Base-by-base conservation (phyloP, 2,329 filamentous ascomycete genomes). In the Trichoderma afroharzianum region DNA sequence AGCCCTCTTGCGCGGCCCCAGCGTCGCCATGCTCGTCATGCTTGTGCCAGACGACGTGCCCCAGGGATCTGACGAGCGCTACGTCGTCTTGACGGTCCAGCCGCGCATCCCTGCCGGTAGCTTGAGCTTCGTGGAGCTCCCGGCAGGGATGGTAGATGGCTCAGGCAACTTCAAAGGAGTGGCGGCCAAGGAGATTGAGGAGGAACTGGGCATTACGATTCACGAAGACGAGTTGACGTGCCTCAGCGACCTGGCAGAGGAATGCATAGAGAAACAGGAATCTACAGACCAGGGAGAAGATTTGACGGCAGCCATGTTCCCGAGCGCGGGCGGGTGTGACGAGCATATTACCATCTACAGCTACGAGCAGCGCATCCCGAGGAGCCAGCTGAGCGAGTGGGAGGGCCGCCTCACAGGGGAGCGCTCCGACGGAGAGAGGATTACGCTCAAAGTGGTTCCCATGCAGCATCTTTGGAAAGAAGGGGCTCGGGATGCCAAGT, bases 271-370 rank as follows among this genome's bases (percentile, higher is more conserved):
- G 8, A 15, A 53, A 2, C 21, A 2, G 14, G 57, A 15, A 14
- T 28, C 43, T 8, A 8, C 28, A 2, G 33, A n/a, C 0, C 63
- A 64, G 21, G 73, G 75, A 14, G 83, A 85, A 62, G 77, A 76
- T 0, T 74, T 88, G 3, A 81, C 86, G 0, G 75, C 76, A 32
- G 88, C 85, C 4, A 83, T 90, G 83, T 90, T 84, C 70, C 88
- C 88, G 4, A 88, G 86, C 8, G 83, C 87, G 0, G 88, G 88
- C 0, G 88, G 86, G 0, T 90, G 87, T 74, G 89, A 91, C 77
- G 89, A 91, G 78, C 84, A 86, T 75, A 82, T 91, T 24, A 87
- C 85, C 11, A 84, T 90, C 26, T 91, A 88, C 76, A 83, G 87
- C 74, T 83, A 87, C 74, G 87, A 90, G 80, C 82, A 84, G 62